A percentile compares a stretch with the other conserved stretches of the same genome.
Evolutionary conservation across 805 yeast genomes (phyloP).

Genomic region (Wickerhamomyces silvicola): DNA sequence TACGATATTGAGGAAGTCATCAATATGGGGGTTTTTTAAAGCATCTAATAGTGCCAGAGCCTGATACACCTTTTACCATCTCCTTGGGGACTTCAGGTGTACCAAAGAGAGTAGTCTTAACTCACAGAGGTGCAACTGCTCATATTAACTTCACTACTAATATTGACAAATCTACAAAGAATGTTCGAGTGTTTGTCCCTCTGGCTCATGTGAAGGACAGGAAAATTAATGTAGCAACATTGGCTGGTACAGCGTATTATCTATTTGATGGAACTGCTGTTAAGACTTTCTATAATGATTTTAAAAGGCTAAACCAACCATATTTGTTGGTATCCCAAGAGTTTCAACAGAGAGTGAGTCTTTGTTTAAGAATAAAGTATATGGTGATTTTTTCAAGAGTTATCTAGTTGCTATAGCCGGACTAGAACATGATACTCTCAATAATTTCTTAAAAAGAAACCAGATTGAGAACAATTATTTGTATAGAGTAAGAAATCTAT

Average conservation of each 20-base stretch:
- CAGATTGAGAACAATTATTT: no score
- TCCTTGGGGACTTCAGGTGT: conserved; percentile 65
- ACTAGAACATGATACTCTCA: no score
- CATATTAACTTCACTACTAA: conserved; percentile 25
- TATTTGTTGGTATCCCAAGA: conserved; percentile 50
- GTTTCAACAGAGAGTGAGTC: conserved; percentile 50
- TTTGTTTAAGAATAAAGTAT: conserved; percentile 33
- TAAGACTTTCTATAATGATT: conserved; percentile 45
- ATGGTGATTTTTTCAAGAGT: no score
- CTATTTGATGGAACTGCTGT: conserved; percentile 29
- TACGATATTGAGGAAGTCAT: no score
- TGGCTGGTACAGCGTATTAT: conserved; percentile 26
- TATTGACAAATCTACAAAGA: conserved; percentile 23
- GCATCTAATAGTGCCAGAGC: conserved; percentile 33
- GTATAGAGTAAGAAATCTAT: no score
- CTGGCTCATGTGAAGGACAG: no score
- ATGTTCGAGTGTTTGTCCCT: no score
- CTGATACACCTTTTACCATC: conserved; percentile 44
- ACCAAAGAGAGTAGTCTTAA: conserved; percentile 56
- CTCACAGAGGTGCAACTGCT: conserved; percentile 28
- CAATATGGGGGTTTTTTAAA: no score
- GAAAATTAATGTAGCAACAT: conserved; percentile 28
- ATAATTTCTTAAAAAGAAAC: no score
- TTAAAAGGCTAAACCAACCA: conserved; percentile 42
- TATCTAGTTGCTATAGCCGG: no score